Evolutionary conservation across 306 rosid species (phyloP), one percentile per base, ranked within the genome.

Genomic region (Medicago lupulina): DNA sequence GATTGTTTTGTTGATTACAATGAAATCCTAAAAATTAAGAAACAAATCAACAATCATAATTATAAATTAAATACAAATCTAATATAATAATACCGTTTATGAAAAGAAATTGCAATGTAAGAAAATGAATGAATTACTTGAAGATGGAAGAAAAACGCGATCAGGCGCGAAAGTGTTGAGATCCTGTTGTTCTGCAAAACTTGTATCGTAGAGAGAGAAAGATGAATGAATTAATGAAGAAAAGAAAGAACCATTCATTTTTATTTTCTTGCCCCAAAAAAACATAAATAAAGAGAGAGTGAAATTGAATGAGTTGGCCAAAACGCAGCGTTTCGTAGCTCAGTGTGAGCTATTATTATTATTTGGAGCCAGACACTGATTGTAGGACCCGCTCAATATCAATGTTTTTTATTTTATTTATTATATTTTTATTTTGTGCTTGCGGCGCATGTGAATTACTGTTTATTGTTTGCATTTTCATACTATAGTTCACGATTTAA

Each of bases 121-220:
- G 82, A 61, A 51, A 59, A 79, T 14, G 1, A 28, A 28, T 81
- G 1, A 28, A 28, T 81, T 87, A 88, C 89, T 70, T 38, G 64
- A 71, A 70, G 14, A 53, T 62, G 79, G 71, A 19, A 44, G 36
- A 23, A 31, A 31, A 58, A 64, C 79, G 54, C 23, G 86, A 76
- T 83, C 74, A 86, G 70, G 85, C 85, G 84, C 79, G 79, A 81
- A 55, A 75, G 34, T 28, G 50, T 39, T 38, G 77, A 73, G 67
- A 91, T 88, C 86, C 90, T 88, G 75, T 86, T 49, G 85, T 60
- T 50, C 81, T 59, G 87, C 80, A 53, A 39, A 85, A 81, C 84
- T 87, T 86, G 89, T 96, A 81, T 85, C 19, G 84, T 73, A 53
- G 49, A 28, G 44, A 50, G 23, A 9, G 21, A 12, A 14, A 44